These are phyloP conservation scores for Phlyctochytrium bullatum DNA, from an alignment of 192 early-diverging fungal species.

Conservation along the genomic window DNA sequence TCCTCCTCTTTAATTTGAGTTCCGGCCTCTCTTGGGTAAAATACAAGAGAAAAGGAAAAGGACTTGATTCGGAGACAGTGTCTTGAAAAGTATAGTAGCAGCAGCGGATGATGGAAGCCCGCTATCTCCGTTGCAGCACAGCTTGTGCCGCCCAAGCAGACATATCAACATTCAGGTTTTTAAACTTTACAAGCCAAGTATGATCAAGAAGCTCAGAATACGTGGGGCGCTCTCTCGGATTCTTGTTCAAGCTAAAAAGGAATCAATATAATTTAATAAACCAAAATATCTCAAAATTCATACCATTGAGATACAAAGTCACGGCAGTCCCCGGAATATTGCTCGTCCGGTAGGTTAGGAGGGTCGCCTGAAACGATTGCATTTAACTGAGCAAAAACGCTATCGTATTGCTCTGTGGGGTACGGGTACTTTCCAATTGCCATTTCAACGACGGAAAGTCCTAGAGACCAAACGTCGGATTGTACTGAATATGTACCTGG, in stretches of 20 bases:
- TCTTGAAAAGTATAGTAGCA: no score
- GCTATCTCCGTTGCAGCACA: no score
- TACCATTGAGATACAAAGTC: slow-evolving; percentile 81
- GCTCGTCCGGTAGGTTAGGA: slow-evolving; percentile 65
- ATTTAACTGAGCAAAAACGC: slow-evolving; percentile 82
- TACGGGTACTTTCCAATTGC: slow-evolving; percentile 83
- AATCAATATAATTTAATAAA: neutral
- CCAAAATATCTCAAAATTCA: neutral
- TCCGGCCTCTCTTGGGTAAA: no score
- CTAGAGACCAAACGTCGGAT: slow-evolving; percentile 94
- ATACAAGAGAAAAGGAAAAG: no score
- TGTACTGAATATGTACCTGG: slow-evolving; percentile 74
- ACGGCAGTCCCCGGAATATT: slow-evolving; percentile 66
- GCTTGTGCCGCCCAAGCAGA: slow-evolving; percentile 76
- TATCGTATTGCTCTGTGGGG: slow-evolving; percentile 60
- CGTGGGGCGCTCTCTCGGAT: slow-evolving; percentile 65
- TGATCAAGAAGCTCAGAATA: slow-evolving; percentile 74
- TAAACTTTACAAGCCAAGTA: slow-evolving; percentile 70
- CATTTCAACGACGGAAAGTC: slow-evolving; percentile 82
- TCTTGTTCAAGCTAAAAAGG: slow-evolving; percentile 59
- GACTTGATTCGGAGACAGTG: no score
- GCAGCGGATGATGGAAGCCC: no score
- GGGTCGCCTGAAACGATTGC: slow-evolving; percentile 81
- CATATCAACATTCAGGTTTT: slow-evolving; percentile 73
- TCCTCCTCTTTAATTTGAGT: no score